Conservation (phyloP, 331 rosid genomes). For the Quercus tomentella region DNA sequence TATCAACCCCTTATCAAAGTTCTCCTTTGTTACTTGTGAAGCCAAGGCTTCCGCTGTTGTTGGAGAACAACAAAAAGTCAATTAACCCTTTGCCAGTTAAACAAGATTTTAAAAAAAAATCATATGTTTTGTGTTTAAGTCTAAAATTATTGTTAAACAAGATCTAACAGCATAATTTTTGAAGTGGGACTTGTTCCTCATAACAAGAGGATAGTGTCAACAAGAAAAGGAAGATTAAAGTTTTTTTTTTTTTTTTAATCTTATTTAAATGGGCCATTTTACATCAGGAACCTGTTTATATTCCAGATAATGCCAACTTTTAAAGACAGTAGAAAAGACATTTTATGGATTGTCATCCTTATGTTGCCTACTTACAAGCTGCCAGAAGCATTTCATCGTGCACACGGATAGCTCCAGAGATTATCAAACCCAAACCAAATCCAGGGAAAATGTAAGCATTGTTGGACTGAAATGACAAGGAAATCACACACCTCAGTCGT, state of each 20-base stretch:
- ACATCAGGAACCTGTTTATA: background rate
- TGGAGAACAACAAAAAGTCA: background rate
- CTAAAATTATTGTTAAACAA: background rate
- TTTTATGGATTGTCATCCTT: background rate
- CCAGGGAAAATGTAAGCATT: conserved; percentile 97
- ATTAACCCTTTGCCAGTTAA: background rate
- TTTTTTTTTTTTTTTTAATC: no score
- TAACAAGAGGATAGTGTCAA: background rate
- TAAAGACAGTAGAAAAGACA: no score
- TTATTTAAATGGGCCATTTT: background rate
- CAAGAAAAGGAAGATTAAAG: no score
- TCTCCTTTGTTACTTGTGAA: conserved; percentile 64
- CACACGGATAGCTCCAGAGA: conserved; percentile 89
- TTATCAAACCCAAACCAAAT: conserved; percentile 81
- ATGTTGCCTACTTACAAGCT: conserved; percentile 67
- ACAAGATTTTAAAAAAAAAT: background rate
- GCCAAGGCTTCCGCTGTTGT: conserved; percentile 84
- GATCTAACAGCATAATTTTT: background rate
- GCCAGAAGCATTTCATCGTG: conserved; percentile 95
- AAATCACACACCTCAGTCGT: conserved; percentile 9
- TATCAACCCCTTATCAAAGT: conserved; percentile 57
- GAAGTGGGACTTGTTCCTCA: background rate
- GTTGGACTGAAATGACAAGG: conserved; percentile 63
- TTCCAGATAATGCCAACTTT: background rate
- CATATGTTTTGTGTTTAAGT: background rate